Base-by-base conservation (phyloP, 306 rosid species). In the Prunus salicina region DNA sequence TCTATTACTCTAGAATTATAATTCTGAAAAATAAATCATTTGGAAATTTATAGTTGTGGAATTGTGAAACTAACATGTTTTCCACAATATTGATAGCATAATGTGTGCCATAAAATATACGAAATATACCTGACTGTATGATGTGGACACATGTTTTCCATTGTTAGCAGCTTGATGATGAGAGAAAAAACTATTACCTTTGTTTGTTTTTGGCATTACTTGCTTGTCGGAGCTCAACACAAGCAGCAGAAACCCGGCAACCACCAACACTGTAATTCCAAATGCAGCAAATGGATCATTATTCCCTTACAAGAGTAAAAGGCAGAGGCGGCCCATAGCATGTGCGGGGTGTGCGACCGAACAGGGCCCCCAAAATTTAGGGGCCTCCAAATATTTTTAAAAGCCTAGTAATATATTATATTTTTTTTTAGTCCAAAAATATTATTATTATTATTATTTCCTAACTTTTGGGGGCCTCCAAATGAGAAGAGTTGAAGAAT, bases 231-330 rank as follows among this genome's bases (percentile, higher is more conserved):
- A 72, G 55, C 52, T 72, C 67, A 22, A 28, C 28, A 72, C 67
- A 57, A 25, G 67, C 76, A 20, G 27, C 9, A 0, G 67, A 67
- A 53, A 72, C 18, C 0, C 65, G 67, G 45, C 19, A 2, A 43
- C 76, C 65, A 15, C 76, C 76, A 15, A 72, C 15, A 8, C 76
- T 72, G 24, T 25, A 71, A 57, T 58, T 34, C 34, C 55, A 72
- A 56, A 15, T 19, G 19, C 25, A 72, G 50, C 28, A 72, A 12
- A 72, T 24, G 41, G 67, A 57, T 38, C 9, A 27, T 57, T 62
- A 56, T 57, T 3, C 34, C n/a, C 25, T 38, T 8, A 55, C 60
- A 25, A 18, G n/a, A 22, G 22, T 22, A 22, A 22, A n/a, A n/a
- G n/a, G n/a, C n/a, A n/a, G n/a, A n/a, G n/a, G n/a, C n/a, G n/a